Percentiles rank a stretch among this genome's conserved stretches.
Evolutionary conservation across 768 basidiomycete genomes (phyloP).

Genomic region (Mycena sanguinolenta): DNA sequence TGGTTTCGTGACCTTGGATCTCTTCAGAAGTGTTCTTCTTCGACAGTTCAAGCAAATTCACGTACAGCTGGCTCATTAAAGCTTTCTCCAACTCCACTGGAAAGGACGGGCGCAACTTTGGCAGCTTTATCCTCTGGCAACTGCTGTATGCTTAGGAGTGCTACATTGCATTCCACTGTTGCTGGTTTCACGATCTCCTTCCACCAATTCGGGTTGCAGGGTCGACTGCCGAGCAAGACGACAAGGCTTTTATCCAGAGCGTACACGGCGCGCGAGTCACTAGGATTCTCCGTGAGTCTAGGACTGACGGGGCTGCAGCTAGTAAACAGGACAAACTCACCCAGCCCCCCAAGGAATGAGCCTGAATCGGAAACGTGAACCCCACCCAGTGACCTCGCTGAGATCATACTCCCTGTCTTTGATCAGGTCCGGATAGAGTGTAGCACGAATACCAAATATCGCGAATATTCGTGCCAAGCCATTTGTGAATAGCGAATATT

Average conservation of each 20-base stretch:
- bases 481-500: too few species aligned
- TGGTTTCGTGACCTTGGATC: neutral
- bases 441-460: too few species aligned
- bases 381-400: neutral
- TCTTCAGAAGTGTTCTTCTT: neutral
- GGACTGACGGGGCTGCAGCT: neutral
- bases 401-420: slow-evolving; percentile 14
- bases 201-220: too few species aligned
- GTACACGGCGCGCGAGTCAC: neutral
- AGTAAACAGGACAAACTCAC: neutral
- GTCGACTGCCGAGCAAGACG: too few species aligned
- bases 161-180: neutral
- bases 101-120: neutral
- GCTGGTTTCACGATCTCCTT: too few species aligned
- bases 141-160: neutral
- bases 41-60: neutral
- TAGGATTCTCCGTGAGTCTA: neutral
- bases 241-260: too few species aligned
- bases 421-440: neutral
- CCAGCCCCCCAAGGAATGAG: slow-evolving; percentile 5
- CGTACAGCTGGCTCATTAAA: neutral
- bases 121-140: neutral
- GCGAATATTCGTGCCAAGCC: too few species aligned
- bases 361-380: neutral
- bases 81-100: neutral